A percentile compares a stretch with the other conserved stretches of the same genome.
These are phyloP conservation scores for Aureobasidium mangrovei DNA, from an alignment of 2,329 filamentous ascomycete genomes.

Conservation along the genomic window DNA sequence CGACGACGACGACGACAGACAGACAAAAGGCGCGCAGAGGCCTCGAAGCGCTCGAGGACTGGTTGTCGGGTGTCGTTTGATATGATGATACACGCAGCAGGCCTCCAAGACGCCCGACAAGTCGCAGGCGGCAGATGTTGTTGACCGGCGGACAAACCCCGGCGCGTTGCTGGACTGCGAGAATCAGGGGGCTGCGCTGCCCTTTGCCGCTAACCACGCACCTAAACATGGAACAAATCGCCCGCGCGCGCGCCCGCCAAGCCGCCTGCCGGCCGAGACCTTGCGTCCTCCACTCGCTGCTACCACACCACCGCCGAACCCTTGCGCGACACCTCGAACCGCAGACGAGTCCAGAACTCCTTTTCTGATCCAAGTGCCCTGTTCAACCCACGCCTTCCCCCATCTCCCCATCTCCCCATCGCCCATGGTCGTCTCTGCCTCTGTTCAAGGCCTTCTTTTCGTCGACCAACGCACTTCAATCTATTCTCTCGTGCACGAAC, in stretches of 20 bases:
- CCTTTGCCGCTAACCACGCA: not conserved
- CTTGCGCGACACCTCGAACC: constrained; percentile 3
- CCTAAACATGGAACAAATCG: not conserved
- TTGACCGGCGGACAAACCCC: not conserved
- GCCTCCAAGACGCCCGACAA: not conserved
- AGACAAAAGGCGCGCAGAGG: constrained; percentile 1
- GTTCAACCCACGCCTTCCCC: not conserved
- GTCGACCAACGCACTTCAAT: not conserved
- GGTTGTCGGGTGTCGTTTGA: not conserved
- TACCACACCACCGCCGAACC: not conserved
- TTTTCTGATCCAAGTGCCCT: not conserved
- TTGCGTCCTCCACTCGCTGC: not conserved
- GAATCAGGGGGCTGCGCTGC: too few species aligned
- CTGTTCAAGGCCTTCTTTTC: not conserved
- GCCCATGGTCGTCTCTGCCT: not conserved
- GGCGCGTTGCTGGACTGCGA: too few species aligned
- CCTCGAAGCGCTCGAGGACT: not conserved
- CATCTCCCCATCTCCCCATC: not conserved
- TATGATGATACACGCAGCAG: not conserved
- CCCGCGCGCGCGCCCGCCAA: not conserved
- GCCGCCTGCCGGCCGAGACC: too few species aligned
- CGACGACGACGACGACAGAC: constrained; percentile 1
- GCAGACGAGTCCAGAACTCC: not conserved
- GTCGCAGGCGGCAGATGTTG: not conserved
- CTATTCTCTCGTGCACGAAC: constrained; percentile 2